Base-by-base conservation (phyloP, 2,329 filamentous ascomycete species). In the Aspergillus aculeatus region DNA sequence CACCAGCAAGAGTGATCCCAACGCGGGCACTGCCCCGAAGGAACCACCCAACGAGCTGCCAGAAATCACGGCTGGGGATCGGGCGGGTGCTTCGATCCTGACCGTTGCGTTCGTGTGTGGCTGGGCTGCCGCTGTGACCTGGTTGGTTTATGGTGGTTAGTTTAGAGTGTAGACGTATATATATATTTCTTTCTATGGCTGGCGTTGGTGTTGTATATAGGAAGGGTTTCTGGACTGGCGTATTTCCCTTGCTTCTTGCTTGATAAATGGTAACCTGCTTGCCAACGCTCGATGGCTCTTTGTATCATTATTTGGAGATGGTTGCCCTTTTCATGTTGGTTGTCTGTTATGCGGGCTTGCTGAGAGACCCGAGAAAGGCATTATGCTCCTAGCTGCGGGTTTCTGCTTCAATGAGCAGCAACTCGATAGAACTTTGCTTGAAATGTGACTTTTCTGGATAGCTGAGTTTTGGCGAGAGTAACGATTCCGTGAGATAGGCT, bases 1-100 rank as follows among this genome's bases (percentile, higher is more conserved):
- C 24, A 89, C 80, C 4, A 85, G 83, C 65, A 72, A 76, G 55
- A 81, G 78, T 29, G 72, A 82, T 61, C 76, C 79, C 7, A 73
- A 64, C 54, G 79, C 79, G 4, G 79, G 79, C 11, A 72, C 70
- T 49, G 62, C 50, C 2, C 56, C 65, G 9, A 54, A 62, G 19
- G 59, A 56, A 9, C 31, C 60, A 1, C 57, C 64, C 0, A 59
- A 63, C 1, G 32, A 56, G 5, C 24, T 63, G n/a, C 61, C 62
- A 3, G 62, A 63, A 7, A 70, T 78, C 49, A 75, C 69, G 2
- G 69, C 69, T 1, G 69, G 69, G 2, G 76, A 78, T 52, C 71
- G 68, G 29, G 75, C 70, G n/a, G 75, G 75, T 19, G 76, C 76
- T 2, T 71, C 67, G 1, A 64, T 77, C 23, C 44, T 76, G 56